These are phyloP conservation scores for Zymoseptoria brevis DNA, from an alignment of 2,329 filamentous ascomycete species.

Conservation along the genomic window DNA sequence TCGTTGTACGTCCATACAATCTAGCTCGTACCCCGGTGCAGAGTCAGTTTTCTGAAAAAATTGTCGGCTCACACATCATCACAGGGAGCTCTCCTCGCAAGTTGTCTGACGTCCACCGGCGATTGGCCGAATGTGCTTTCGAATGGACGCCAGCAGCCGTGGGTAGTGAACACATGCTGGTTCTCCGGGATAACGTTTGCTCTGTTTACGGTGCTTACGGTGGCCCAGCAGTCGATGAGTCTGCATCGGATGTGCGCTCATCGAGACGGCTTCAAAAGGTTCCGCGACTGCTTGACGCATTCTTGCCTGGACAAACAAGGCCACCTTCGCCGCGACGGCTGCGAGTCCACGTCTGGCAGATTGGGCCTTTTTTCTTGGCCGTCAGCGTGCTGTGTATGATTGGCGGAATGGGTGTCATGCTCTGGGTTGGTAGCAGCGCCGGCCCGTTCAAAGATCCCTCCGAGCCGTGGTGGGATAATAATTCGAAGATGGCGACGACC, in stretches of 20 bases:
- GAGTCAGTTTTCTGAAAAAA: not conserved
- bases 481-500: constrained; percentile 6
- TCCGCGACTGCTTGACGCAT: constrained; percentile 30
- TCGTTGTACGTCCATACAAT: constrained; percentile 28
- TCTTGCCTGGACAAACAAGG: constrained; percentile 15
- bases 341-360: constrained; percentile 33
- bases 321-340: constrained; percentile 20
- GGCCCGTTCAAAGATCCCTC: constrained; percentile 10
- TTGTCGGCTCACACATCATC: not conserved
- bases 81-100: constrained; percentile 33
- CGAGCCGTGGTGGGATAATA: constrained; percentile 24
- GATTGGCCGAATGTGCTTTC: constrained; percentile 37
- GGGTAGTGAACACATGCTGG: constrained; percentile 37
- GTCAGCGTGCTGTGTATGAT: constrained; percentile 32
- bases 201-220: constrained; percentile 43
- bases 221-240: constrained; percentile 37
- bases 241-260: constrained; percentile 38
- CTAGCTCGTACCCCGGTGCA: not conserved
- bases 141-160: constrained; percentile 32
- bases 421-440: constrained; percentile 30
- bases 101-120: constrained; percentile 37
- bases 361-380: constrained; percentile 32
- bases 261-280: constrained; percentile 30
- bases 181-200: constrained; percentile 42
- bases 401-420: constrained; percentile 32